These are phyloP conservation scores for Auricularia heimuer DNA, from an alignment of 768 basidiomycete genomes.

Conservation along the genomic window DNA sequence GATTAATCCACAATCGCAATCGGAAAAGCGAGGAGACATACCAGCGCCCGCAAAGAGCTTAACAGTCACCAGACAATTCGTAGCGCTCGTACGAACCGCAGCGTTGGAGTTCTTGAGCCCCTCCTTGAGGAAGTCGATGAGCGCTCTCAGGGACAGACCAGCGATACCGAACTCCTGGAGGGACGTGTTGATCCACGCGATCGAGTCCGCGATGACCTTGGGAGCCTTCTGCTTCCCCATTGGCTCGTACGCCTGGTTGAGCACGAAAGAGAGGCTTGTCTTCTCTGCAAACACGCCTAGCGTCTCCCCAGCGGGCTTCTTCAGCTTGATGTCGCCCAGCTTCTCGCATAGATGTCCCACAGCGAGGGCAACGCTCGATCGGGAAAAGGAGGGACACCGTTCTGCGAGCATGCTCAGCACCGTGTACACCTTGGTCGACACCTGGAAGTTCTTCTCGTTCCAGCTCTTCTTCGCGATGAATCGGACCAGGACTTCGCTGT, in stretches of 20 bases:
- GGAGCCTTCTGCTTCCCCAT: slow-evolving; percentile 94
- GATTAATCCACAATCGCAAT: slow-evolving; percentile 4
- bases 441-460: slow-evolving; percentile 99
- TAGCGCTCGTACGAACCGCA: slow-evolving; percentile 84
- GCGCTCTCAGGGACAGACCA: slow-evolving; percentile 67
- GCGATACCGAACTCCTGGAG: slow-evolving; percentile 85
- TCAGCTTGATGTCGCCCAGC: slow-evolving; percentile 90
- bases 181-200: slow-evolving; percentile 79
- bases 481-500: slow-evolving; percentile 82
- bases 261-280: slow-evolving; percentile 87
- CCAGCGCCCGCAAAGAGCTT: slow-evolving; percentile 86
- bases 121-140: slow-evolving; percentile 86
- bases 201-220: slow-evolving; percentile 86
- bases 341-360: slow-evolving; percentile 84
- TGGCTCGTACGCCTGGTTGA: slow-evolving; percentile 90
- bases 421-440: slow-evolving; percentile 81
- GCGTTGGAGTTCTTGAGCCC: slow-evolving; percentile 91
- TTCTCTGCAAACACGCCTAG: slow-evolving; percentile 80
- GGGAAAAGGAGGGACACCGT: slow-evolving; percentile 71
- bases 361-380: slow-evolving; percentile 73
- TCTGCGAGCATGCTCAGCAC: slow-evolving; percentile 67
- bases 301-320: slow-evolving; percentile 90
- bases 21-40: slow-evolving; percentile 25
- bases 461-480: slow-evolving; percentile 88
- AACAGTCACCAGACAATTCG: slow-evolving; percentile 83